Percentiles rank a stretch among this genome's conserved stretches.
phyloP scores from a whole-genome alignment of 371 early-diverging fungal species.

The Globomyces sp. region DNA sequence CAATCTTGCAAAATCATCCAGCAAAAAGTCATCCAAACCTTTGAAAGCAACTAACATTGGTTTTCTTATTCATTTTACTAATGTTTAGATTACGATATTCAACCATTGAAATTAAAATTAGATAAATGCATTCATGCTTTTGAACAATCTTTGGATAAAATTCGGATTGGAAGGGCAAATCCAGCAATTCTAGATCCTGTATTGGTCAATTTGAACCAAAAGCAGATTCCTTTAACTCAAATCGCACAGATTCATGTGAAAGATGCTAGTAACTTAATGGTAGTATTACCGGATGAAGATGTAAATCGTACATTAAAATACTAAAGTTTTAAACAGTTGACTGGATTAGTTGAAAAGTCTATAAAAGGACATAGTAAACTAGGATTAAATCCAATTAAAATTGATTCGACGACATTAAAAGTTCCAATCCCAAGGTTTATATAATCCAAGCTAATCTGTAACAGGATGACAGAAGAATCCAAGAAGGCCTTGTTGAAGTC shows the following conservation, averaged over 20 bases:
- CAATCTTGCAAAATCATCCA: background rate
- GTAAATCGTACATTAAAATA: constrained; percentile 37
- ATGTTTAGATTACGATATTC: too few relatives aligned
- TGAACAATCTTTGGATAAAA: background rate
- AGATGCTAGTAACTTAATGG: constrained; percentile 83
- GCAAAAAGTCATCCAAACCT: too few relatives aligned
- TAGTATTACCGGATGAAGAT: constrained; percentile 74
- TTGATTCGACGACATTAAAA: constrained; percentile 61
- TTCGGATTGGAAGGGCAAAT: constrained; percentile 8
- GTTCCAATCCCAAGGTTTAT: constrained; percentile 75
- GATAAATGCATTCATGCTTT: constrained; percentile 1
- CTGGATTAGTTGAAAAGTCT: constrained; percentile 72
- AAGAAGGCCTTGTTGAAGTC: constrained; percentile 72
- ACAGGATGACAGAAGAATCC: constrained; percentile 69
- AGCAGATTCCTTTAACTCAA: constrained; percentile 60
- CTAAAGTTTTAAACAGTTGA: constrained; percentile 45
- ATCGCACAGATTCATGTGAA: constrained; percentile 81
- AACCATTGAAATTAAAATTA: background rate
- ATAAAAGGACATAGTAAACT: constrained; percentile 73
- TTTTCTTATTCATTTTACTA: too few relatives aligned
- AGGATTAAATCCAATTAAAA: constrained; percentile 76
- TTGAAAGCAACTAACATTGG: too few relatives aligned
- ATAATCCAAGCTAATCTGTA: constrained; percentile 52
- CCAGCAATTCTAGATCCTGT: constrained; percentile 74
- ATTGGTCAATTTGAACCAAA: constrained; percentile 59